Evolutionary conservation across 2,329 filamentous ascomycete genomes (phyloP).

Genomic region (Pseudomassariella vexata): DNA sequence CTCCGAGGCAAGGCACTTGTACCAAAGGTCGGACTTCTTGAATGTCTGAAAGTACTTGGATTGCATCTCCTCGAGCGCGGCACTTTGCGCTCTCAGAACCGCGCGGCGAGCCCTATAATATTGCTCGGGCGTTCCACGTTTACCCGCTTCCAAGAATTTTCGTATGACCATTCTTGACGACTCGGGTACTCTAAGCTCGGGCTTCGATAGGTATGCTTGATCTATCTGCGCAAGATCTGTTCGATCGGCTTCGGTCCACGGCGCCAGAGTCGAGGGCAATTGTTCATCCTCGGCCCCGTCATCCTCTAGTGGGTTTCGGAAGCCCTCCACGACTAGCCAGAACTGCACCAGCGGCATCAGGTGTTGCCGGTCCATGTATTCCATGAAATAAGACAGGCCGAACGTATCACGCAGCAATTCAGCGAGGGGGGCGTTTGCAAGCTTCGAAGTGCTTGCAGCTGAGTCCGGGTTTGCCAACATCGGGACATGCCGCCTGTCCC

Average conservation of each 20-base stretch:
- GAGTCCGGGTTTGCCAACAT: conserved; percentile 23
- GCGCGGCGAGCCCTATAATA: conserved; percentile 79
- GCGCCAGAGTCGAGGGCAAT: conserved; percentile 52
- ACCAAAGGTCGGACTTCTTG: conserved; percentile 89
- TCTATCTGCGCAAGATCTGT: conserved; percentile 87
- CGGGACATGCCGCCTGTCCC: conserved; percentile 37
- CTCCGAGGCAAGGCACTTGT: conserved; percentile 89
- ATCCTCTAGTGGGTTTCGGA: conserved; percentile 89
- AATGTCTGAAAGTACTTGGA: conserved; percentile 76
- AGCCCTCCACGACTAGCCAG: conserved; percentile 96
- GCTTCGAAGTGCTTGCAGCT: conserved; percentile 44
- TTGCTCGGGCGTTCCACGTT: conserved; percentile 68
- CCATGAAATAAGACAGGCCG: conserved; percentile 97
- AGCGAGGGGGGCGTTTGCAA: conserved; percentile 70
- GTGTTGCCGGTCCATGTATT: conserved; percentile 91
- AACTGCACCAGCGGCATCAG: conserved; percentile 92
- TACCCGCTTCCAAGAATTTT: conserved; percentile 73
- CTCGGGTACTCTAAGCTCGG: conserved; percentile 73
- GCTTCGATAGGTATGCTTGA: conserved; percentile 77
- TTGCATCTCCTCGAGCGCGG: conserved; percentile 79
- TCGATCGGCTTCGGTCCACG: conserved; percentile 80
- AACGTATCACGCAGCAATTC: conserved; percentile 88
- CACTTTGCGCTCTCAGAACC: conserved; percentile 75
- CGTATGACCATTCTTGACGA: conserved; percentile 65
- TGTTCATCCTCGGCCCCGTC: conserved; percentile 65